Base-by-base conservation (phyloP, 2,329 filamentous ascomycete genomes). In the Colletotrichum siamense region DNA sequence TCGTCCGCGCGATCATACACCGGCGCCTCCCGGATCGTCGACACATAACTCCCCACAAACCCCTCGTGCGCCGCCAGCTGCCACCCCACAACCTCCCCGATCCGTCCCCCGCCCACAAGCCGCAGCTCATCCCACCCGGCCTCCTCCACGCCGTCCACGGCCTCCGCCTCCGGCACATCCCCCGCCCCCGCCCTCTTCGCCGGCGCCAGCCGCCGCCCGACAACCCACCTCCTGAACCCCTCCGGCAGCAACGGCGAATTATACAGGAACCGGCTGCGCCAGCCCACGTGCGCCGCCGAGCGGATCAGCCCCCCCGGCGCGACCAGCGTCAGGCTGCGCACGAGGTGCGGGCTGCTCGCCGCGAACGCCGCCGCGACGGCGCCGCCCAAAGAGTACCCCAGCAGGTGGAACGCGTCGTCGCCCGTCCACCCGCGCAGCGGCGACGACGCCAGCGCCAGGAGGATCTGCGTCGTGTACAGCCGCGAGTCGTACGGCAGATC, bases 341-440 rank as follows among this genome's bases (percentile, higher is more conserved):
- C 85, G 55, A 94, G 86, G 49, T 91, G 84, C 0, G 94, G 91
- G 80, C 95, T 95, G 81, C 92, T 92, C 2, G 90, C 89, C 2
- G 94, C 90, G 81, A 97, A 96, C 24, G 92, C 89, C 12, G 92
- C 92, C 2, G 91, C 89, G 55, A 98, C 90, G 16, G 93, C 94
- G 44, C 95, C 95, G 62, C 95, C 95, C 0, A 98, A 88, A 0
- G 94, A 96, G 83, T 97, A 98, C 3, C 95, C 95, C 5, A 96
- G 85, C 8, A 98, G 85, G 76, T 92, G 91, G 83, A 97, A 96
- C 69, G 88, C 88, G 9, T 86, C 86, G 68, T 87, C 85, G 34
- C 85, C 82, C 5, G 84, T 85, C 93, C 92, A 95, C 34, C 71
- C 71, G 1, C 88, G 73, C 4, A 94, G 81, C 2, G 85, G 83